Evolutionary conservation across 148 eudicot species (phyloP), one percentile per base, ranked within the genome.

Genomic region (Polygonum maritimum): DNA sequence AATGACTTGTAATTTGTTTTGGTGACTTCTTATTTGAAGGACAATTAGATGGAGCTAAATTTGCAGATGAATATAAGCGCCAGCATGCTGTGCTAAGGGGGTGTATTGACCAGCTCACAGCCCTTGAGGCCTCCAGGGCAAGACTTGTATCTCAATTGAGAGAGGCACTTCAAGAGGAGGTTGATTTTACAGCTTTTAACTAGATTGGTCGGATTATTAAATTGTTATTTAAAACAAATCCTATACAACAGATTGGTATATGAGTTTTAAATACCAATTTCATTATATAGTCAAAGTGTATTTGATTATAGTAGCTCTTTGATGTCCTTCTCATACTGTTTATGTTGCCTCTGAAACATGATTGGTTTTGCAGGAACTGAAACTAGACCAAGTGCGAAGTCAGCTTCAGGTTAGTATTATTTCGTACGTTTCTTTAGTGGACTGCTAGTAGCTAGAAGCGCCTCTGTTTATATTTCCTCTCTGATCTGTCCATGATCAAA

Each of bases 111-210:
- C 93, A 90, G 77, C 88, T 94, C 49, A 79, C 84, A 11, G 74
- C 84, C n/a, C 78, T 92, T 78, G 94, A 90, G 83, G 85, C 91
- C 51, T 84, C 92, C 44, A 89, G 96, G 76, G 84, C 85, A 58
- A 92, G 79, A 80, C 97, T 94, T 49, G 89, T 94, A 40, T 86
- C 94, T 31, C 86, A 85, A 76, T 75, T 94, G 62, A 85, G 82
- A 67, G 94, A 88, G 54, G 91, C 92, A 82, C 90, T 94, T 44
- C 89, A 83, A 77, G 97, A 92, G 79, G 91, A 94, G 97, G 98
- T 94, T 81, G 49, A 71, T 57, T 31, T 62, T 14, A 62, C 47
- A 75, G 49, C 11, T 71, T 73, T 4, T 33, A 57, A 19, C 26
- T 54, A 18, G n/a, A 54, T 54, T 18, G 9, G 60, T n/a, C 15